Percentiles rank a stretch among this genome's conserved stretches.
Conservation (phyloP, 768 basidiomycete genomes). For the Collybia sordida region DNA sequence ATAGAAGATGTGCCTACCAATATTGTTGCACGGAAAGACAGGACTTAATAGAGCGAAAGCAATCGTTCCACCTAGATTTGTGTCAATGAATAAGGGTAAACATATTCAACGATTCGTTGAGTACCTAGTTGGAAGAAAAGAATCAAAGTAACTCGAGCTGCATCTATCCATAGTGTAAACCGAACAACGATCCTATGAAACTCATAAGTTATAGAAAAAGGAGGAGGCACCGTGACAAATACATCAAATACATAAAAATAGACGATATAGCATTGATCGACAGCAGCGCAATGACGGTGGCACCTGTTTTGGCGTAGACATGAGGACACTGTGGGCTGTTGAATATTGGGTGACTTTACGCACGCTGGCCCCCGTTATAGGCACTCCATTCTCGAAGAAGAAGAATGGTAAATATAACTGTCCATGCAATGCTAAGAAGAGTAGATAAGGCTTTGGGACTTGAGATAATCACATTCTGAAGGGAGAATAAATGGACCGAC, state of each 20-base stretch:
- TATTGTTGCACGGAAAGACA: slow-evolving; percentile 32
- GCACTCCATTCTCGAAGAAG: slow-evolving; percentile 32
- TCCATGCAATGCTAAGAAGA: slow-evolving; percentile 29
- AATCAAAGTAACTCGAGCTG: slow-evolving; percentile 27
- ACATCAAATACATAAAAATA: slow-evolving; percentile 38
- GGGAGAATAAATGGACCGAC: slow-evolving; percentile 22
- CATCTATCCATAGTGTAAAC: slow-evolving; percentile 38
- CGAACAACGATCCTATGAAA: slow-evolving; percentile 35
- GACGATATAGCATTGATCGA: slow-evolving; percentile 28
- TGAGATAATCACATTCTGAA: neutral
- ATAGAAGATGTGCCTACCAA: slow-evolving; percentile 20
- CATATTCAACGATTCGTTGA: too few species aligned
- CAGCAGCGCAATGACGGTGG: slow-evolving; percentile 29
- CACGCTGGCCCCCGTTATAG: slow-evolving; percentile 32
- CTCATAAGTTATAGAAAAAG: neutral
- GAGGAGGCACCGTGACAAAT: neutral
- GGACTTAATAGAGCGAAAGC: slow-evolving; percentile 27
- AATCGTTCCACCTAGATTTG: slow-evolving; percentile 27
- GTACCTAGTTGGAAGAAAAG: slow-evolving; percentile 31
- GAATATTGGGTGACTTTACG: neutral
- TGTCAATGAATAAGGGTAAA: neutral
- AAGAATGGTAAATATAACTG: slow-evolving; percentile 31
- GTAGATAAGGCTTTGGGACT: slow-evolving; percentile 27
- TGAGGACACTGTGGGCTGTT: neutral
- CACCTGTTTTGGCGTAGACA: slow-evolving; percentile 20